phyloP scores from a whole-genome alignment of 176 grass and related monocot genomes.

The Zizania latifolia region DNA sequence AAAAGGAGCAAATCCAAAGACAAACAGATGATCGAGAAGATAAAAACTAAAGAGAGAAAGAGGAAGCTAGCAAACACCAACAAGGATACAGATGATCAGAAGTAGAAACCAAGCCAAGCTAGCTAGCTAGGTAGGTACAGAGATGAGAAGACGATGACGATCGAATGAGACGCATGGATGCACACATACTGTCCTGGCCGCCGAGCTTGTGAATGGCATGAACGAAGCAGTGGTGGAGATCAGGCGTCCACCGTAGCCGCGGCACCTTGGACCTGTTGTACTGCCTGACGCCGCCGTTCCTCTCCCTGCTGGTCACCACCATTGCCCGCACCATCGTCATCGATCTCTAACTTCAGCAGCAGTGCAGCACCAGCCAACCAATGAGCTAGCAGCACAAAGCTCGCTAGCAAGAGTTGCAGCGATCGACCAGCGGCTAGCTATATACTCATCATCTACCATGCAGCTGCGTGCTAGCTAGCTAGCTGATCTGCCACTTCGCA shows the following conservation, averaged over 20 bases:
- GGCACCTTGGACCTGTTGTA: constrained; percentile 89
- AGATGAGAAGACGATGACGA: background rate
- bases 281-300: constrained; percentile 46
- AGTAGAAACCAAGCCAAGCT: background rate
- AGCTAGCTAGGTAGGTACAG: no score
- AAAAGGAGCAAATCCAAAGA: no score
- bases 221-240: constrained; percentile 92
- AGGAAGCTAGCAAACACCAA: no score
- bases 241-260: constrained; percentile 77
- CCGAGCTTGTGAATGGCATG: constrained; percentile 86
- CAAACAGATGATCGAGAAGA: no score
- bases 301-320: constrained; percentile 16
- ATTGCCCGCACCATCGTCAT: constrained; percentile 36
- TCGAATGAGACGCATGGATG: no score
- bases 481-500: constrained; percentile 11
- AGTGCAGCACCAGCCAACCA: background rate
- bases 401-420: background rate
- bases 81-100: background rate
- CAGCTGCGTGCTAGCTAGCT: background rate
- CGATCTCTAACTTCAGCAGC: background rate
- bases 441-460: background rate
- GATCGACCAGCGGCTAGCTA: background rate
- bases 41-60: no score
- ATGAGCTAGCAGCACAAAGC: no score
- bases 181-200: constrained; percentile 70